Conservation (phyloP, 2,329 filamentous ascomycete species). For the Samsoniella hepiali region DNA sequence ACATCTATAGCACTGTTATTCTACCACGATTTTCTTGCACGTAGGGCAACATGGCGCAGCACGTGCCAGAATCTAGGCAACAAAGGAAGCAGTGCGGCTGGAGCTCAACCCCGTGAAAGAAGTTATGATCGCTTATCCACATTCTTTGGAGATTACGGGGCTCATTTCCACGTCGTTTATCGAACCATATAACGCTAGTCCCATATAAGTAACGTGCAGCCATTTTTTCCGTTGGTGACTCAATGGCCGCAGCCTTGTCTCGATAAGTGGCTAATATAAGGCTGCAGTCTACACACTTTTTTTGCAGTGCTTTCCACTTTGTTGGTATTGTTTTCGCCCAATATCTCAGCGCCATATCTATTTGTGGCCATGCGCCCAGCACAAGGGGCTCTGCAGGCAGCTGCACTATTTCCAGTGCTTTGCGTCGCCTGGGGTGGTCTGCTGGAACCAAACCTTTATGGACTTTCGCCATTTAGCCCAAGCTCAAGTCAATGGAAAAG, state of each 20-base stretch:
- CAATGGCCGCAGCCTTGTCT: not conserved
- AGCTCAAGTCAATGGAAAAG: not conserved
- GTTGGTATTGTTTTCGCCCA: not conserved
- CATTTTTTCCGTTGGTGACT: not conserved
- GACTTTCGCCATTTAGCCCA: not conserved
- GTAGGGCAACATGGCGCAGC: too few species aligned
- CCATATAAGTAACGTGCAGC: not conserved
- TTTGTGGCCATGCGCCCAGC: not conserved
- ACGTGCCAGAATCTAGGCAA: too few species aligned
- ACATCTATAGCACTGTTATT: too few species aligned
- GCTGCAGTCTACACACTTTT: not conserved
- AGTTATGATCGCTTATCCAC: too few species aligned
- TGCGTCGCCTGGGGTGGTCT: not conserved
- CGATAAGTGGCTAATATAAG: not conserved
- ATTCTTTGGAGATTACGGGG: too few species aligned
- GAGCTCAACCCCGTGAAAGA: too few species aligned
- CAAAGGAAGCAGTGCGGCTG: too few species aligned
- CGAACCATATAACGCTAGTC: not conserved
- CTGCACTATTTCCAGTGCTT: not conserved
- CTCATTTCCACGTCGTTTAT: not conserved
- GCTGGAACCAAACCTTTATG: not conserved
- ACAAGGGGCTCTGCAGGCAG: not conserved
- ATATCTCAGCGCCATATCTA: not conserved
- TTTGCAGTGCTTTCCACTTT: not conserved
- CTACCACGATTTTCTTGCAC: too few species aligned